Conservation (phyloP, 495 filamentous ascomycete species). For the Amorphotheca resinae region DNA sequence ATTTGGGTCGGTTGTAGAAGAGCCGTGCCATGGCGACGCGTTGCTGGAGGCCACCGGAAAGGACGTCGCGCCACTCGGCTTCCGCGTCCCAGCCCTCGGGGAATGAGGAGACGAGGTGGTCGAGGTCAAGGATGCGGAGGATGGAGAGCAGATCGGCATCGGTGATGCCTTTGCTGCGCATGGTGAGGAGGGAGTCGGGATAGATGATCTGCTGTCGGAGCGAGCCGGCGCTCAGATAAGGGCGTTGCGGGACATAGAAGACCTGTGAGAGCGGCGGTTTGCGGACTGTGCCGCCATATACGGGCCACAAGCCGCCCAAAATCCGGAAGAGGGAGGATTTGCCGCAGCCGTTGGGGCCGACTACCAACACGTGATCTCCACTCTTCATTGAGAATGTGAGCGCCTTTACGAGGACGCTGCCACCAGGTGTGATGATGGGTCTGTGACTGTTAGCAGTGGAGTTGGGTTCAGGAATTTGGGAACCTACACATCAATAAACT, state of each 20-base stretch:
- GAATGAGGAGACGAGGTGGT: slow-evolving; percentile 67
- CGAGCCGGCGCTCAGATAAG: slow-evolving; percentile 79
- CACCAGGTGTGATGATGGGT: slow-evolving; percentile 95
- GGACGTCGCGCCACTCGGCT: slow-evolving; percentile 88
- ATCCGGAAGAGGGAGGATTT: slow-evolving; percentile 95
- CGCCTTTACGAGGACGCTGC: slow-evolving; percentile 72
- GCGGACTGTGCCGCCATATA: slow-evolving; percentile 84
- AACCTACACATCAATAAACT: slow-evolving; percentile 64
- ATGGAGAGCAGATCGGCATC: slow-evolving; percentile 71
- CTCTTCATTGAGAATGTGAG: slow-evolving; percentile 77
- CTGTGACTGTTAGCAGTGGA: slow-evolving; percentile 16
- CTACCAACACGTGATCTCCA: slow-evolving; percentile 84
- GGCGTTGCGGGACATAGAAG: slow-evolving; percentile 96
- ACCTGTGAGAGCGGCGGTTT: slow-evolving; percentile 85
- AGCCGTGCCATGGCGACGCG: slow-evolving; percentile 95
- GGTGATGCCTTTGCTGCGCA: slow-evolving; percentile 71
- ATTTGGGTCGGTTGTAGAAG: slow-evolving; percentile 87
- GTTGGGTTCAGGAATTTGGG: background rate
- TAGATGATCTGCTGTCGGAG: slow-evolving; percentile 95
- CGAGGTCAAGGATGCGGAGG: slow-evolving; percentile 67
- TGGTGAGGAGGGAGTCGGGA: slow-evolving; percentile 76
- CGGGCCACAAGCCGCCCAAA: slow-evolving; percentile 94
- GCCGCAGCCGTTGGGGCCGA: slow-evolving; percentile 93
- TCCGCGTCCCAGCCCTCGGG: slow-evolving; percentile 81
- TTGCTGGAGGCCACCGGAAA: slow-evolving; percentile 86